Evolutionary conservation across 371 early-diverging fungal species (phyloP), one percentile per base, ranked within the genome.

Genomic region (Encephalitozoon cuniculi): DNA sequence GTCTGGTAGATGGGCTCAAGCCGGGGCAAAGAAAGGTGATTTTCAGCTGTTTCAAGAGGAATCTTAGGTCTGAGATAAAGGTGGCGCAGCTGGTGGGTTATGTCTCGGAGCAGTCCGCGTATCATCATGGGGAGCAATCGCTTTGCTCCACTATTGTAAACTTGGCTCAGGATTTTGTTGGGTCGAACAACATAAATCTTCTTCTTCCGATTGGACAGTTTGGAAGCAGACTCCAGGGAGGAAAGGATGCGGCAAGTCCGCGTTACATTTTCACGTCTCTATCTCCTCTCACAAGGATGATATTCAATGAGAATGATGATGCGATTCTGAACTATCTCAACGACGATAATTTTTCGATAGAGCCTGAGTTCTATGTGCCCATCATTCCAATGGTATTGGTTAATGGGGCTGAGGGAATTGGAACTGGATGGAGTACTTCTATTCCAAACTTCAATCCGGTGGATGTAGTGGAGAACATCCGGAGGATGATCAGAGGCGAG

Each of bases 21-120:
- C 98, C 98, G 3, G 95, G 94, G 26, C 97, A 97, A 84, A 89
- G 99, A 78, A 99, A 99, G 84, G 93, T 96, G 41, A 79, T 98
- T 44, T 99, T 89, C 87, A 89, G 90, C 37, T 90, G 93, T 76
- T 92, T 95, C 81, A 93, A 94, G 79, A 89, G 92, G 69, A 92
- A 93, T 71, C 85, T 90, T 37, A 79, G 81, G 34, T 46, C 67
- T 5, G 96, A 96, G 88, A 90, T 95, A 81, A 97, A 97, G 86
- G 95, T 97, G 1, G 90, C 93, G 1, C 93, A 94, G 86, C 86
- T 99, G 30, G 90, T 90, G 18, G 96, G 95, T 76, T 93, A 93
- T 76, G 93, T 99, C 6, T 88, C 92, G 5, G 94, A 94, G 78
- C 88, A 92, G 74, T 87, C 94, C 6, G 90, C 93, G 8, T 97